Evolutionary conservation across 208 protist genomes (phyloP).

Genomic region (Trypanosoma lewisi): DNA sequence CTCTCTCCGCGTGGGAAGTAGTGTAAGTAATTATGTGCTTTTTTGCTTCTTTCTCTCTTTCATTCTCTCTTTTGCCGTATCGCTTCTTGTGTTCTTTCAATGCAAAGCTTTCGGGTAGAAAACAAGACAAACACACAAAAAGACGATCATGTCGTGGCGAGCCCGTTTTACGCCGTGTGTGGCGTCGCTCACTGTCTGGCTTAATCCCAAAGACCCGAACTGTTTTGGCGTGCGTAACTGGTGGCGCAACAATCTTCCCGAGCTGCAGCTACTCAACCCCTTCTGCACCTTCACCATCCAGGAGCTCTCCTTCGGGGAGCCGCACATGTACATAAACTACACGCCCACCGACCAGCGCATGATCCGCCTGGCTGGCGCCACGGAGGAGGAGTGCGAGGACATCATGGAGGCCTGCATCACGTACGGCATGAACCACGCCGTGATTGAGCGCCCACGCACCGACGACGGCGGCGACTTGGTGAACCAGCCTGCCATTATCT

Average conservation of each 20-base stretch:
- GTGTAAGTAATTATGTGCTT: too few relatives aligned
- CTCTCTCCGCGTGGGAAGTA: too few relatives aligned
- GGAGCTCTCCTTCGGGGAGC: slow-evolving; percentile 89
- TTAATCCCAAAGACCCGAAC: slow-evolving; percentile 92
- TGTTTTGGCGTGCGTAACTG: slow-evolving; percentile 92
- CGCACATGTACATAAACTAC: slow-evolving; percentile 91
- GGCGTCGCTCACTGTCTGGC: slow-evolving; percentile 79
- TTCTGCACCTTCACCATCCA: slow-evolving; percentile 89
- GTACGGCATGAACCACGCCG: slow-evolving; percentile 88
- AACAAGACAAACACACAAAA: too few relatives aligned
- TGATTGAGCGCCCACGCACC: slow-evolving; percentile 76
- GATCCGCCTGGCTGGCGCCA: slow-evolving; percentile 84
- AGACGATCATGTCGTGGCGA: slow-evolving; percentile 86
- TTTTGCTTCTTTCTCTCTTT: too few relatives aligned
- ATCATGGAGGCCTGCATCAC: slow-evolving; percentile 90
- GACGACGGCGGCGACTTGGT: slow-evolving; percentile 89
- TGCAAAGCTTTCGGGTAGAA: too few relatives aligned
- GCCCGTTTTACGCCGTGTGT: slow-evolving; percentile 88
- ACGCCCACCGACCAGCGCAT: slow-evolving; percentile 85
- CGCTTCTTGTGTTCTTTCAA: too few relatives aligned
- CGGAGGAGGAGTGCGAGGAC: slow-evolving; percentile 89
- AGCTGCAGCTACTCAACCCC: slow-evolving; percentile 88
- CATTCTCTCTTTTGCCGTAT: too few relatives aligned
- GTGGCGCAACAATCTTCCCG: slow-evolving; percentile 89
- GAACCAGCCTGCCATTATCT: slow-evolving; percentile 83